These are phyloP conservation scores for Daldinia bambusicola DNA, from an alignment of 495 filamentous ascomycete genomes.

Conservation along the genomic window DNA sequence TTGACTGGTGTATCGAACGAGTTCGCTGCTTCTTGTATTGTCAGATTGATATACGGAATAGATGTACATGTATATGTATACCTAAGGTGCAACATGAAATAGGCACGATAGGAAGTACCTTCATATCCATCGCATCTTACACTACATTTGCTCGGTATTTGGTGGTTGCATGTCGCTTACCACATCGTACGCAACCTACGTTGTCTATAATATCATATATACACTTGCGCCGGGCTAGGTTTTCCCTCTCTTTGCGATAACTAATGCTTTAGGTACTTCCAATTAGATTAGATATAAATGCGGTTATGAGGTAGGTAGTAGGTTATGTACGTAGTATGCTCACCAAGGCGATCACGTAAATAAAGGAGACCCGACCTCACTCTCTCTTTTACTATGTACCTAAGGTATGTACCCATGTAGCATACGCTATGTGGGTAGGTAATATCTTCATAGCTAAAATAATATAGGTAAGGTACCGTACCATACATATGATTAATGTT, in stretches of 20 bases:
- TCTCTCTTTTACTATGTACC: too few species aligned
- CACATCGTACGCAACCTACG: slow-evolving; percentile 14
- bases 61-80: too few species aligned
- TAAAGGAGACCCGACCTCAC: too few species aligned
- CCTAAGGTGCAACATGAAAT: too few species aligned
- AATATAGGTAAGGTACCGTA: not conserved
- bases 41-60: too few species aligned
- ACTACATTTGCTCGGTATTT: slow-evolving; percentile 2
- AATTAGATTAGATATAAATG: too few species aligned
- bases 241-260: not conserved
- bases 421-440: not conserved
- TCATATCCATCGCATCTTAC: not conserved
- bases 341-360: not conserved
- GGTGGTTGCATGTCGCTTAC: slow-evolving; percentile 33
- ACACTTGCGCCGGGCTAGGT: not conserved
- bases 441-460: slow-evolving; percentile 1
- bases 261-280: not conserved
- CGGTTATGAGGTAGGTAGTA: not conserved
- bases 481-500: not conserved
- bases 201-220: not conserved
- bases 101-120: too few species aligned
- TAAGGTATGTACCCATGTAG: too few species aligned
- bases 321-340: too few species aligned
- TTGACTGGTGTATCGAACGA: not conserved
- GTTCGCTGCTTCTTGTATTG: not conserved